Evolutionary conservation across 2,329 filamentous ascomycete genomes (phyloP).

Genomic region (Aspergillus vadensis): DNA sequence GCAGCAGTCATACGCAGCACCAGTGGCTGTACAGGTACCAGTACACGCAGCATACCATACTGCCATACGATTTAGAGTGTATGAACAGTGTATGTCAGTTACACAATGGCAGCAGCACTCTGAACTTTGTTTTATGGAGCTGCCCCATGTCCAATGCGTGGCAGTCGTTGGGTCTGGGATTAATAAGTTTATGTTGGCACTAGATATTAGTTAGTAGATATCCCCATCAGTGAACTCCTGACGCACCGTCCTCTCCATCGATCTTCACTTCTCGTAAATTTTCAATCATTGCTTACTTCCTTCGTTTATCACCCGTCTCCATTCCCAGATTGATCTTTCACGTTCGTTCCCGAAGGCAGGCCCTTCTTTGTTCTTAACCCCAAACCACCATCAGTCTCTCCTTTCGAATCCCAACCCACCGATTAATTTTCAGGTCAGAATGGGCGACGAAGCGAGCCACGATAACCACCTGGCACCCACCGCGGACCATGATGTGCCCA

Average conservation of each 20-base stretch:
- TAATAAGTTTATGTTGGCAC: not conserved
- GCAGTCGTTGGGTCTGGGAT: not conserved
- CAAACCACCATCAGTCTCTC: not conserved
- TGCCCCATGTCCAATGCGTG: not conserved
- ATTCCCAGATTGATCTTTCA: not conserved
- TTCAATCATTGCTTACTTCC: not conserved
- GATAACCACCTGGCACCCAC: not conserved
- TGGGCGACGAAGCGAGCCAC: slow-evolving; percentile 2
- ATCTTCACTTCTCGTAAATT: not conserved
- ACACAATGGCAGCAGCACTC: not conserved
- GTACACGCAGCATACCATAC: not conserved
- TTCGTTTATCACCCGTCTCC: not conserved
- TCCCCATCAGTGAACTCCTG: not conserved
- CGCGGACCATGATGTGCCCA: not conserved
- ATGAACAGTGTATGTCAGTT: no score
- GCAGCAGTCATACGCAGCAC: not conserved
- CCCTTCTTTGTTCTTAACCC: not conserved
- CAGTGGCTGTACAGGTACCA: not conserved
- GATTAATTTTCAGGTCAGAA: not conserved
- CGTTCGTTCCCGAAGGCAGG: slow-evolving; percentile 3
- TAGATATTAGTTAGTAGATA: not conserved
- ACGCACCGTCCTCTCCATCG: not conserved
- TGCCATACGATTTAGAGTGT: not conserved
- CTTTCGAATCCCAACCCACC: not conserved
- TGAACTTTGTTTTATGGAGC: not conserved